Percentiles rank a stretch among this genome's conserved stretches.
These are phyloP conservation scores for Ceratocystis papillata DNA, from an alignment of 2,329 filamentous ascomycete species.

Conservation along the genomic window DNA sequence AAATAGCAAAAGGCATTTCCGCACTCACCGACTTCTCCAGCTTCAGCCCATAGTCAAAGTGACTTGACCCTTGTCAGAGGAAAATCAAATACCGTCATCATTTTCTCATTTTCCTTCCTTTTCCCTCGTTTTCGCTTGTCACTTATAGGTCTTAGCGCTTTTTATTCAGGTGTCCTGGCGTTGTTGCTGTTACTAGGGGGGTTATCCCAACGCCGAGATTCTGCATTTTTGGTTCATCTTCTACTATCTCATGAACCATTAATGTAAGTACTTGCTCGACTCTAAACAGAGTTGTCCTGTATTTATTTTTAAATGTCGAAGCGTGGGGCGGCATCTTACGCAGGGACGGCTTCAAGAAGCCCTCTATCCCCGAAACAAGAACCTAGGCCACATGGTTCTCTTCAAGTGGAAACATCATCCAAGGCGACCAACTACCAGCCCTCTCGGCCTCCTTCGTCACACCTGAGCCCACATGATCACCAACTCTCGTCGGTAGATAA, in stretches of 20 bases:
- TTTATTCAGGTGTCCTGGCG: neutral
- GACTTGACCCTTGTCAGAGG: neutral
- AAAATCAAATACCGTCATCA: neutral
- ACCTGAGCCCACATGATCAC: neutral
- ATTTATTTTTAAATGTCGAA: conserved; percentile 11
- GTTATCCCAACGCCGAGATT: neutral
- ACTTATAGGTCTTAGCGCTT: neutral
- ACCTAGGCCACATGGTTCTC: neutral
- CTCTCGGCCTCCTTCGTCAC: neutral
- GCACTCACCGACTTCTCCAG: conserved; percentile 3
- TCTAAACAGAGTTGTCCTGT: neutral
- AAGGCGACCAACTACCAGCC: neutral
- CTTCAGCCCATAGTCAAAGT: neutral
- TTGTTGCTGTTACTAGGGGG: neutral
- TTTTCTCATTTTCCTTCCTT: neutral
- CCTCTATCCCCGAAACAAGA: neutral
- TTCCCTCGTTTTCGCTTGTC: neutral
- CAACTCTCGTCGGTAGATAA: neutral
- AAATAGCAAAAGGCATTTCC: neutral
- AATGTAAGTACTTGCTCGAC: neutral
- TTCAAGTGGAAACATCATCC: neutral
- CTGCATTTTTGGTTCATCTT: neutral
- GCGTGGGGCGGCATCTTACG: neutral
- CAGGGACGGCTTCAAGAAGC: conserved; percentile 6
- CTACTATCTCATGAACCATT: neutral